Percentiles rank a stretch among this genome's conserved stretches.
Evolutionary conservation across 352 stramenopile genomes (phyloP).

Genomic region (Lagenidium sp.): DNA sequence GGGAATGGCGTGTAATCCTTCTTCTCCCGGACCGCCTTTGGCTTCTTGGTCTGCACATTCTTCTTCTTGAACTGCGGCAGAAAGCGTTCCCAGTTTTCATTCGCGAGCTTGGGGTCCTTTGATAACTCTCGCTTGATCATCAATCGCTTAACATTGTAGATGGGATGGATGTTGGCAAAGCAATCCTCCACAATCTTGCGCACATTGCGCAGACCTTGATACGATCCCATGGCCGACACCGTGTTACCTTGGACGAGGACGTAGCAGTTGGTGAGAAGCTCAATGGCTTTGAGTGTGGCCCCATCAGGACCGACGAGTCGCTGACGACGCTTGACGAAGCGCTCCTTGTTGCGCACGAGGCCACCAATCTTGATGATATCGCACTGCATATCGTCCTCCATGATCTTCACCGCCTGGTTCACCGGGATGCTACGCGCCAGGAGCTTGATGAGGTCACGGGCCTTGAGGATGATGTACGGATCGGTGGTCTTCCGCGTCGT

Average conservation of each 20-base stretch:
- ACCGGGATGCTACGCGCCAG: slow-evolving; percentile 96
- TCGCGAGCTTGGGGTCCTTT: slow-evolving; percentile 95
- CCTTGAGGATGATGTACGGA: slow-evolving; percentile 98
- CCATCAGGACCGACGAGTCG: slow-evolving; percentile 97
- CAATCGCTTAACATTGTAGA: slow-evolving; percentile 99
- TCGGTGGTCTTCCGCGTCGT: slow-evolving; percentile 96
- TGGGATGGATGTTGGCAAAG: slow-evolving; percentile 99
- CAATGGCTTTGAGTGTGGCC: slow-evolving; percentile 95
- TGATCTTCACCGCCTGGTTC: slow-evolving; percentile 95
- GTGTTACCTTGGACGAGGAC: slow-evolving; percentile 99
- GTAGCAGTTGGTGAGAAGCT: slow-evolving; percentile 99
- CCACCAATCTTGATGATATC: slow-evolving; percentile 99
- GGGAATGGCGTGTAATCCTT: slow-evolving; percentile 99
- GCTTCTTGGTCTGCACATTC: slow-evolving; percentile 97
- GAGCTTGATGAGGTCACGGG: slow-evolving; percentile 98
- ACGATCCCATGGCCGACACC: slow-evolving; percentile 85
- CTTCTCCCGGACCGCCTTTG: slow-evolving; percentile 85
- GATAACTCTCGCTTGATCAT: slow-evolving; percentile 99
- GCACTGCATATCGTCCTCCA: slow-evolving; percentile 97
- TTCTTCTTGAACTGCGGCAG: slow-evolving; percentile 99
- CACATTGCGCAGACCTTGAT: slow-evolving; percentile 91
- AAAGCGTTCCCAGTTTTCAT: slow-evolving; percentile 99
- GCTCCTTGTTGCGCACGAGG: slow-evolving; percentile 98
- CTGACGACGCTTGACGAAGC: slow-evolving; percentile 98
- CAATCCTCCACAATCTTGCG: slow-evolving; percentile 98